Evolutionary conservation across 257 asterid genomes (phyloP).

Genomic region (Nicotiana undulata): DNA sequence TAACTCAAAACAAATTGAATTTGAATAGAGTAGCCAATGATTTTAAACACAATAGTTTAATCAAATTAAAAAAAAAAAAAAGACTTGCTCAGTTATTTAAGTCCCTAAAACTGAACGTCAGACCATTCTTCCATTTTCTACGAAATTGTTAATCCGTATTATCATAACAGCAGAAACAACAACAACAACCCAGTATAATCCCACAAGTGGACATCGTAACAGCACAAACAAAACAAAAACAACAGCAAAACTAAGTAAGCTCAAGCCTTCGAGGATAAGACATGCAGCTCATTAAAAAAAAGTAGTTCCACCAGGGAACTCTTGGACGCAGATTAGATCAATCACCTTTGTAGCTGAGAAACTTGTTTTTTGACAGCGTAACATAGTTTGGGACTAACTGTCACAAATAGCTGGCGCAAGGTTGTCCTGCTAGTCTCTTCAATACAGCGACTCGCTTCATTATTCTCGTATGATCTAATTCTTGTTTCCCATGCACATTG

Average conservation of each 20-base stretch:
- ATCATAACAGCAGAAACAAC: background rate
- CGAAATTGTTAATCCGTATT: background rate
- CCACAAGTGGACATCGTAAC: too few relatives aligned
- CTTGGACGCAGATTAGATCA: background rate
- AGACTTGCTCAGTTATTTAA: too few relatives aligned
- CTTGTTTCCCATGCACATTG: background rate
- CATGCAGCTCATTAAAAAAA: background rate
- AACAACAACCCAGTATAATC: too few relatives aligned
- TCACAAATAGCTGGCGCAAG: slow-evolving; percentile 57
- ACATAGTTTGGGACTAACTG: slow-evolving; percentile 64
- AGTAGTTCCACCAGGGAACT: background rate
- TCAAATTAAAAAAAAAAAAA: background rate
- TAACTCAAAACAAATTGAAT: background rate
- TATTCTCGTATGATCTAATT: background rate
- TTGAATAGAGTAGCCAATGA: background rate
- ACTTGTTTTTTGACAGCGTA: slow-evolving; percentile 58
- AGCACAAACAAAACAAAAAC: background rate
- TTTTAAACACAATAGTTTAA: background rate
- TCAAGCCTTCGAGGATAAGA: background rate
- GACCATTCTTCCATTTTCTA: background rate
- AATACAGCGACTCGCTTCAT: background rate
- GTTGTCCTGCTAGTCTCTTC: slow-evolving; percentile 11
- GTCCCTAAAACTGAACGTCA: background rate
- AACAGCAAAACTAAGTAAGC: background rate
- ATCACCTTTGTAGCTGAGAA: slow-evolving; percentile 46